Percentiles rank a stretch among this genome's conserved stretches.
These are phyloP conservation scores for Prunus mongolica DNA, from an alignment of 306 rosid genomes.

Conservation along the genomic window DNA sequence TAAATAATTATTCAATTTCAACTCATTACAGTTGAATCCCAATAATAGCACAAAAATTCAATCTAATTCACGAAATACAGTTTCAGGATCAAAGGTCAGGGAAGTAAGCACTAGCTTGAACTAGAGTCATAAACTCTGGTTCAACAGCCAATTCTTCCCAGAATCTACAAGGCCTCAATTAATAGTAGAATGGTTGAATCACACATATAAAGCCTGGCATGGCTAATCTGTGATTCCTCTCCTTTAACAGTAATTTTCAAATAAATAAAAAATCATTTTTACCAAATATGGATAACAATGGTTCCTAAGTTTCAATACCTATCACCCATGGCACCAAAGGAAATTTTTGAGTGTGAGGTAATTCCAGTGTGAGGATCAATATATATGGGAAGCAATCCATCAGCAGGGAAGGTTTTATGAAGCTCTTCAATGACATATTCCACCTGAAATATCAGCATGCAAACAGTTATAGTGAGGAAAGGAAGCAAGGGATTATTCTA, in stretches of 20 bases:
- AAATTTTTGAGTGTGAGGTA: slow-evolving; percentile 45
- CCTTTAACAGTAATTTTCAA: background rate
- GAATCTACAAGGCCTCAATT: no score
- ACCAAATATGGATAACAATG: background rate
- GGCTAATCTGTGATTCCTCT: background rate
- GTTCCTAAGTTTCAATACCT: slow-evolving; percentile 36
- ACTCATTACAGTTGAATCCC: background rate
- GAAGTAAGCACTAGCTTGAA: slow-evolving; percentile 1
- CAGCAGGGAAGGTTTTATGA: slow-evolving; percentile 60
- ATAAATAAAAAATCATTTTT: background rate
- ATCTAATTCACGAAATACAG: background rate
- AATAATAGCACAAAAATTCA: background rate
- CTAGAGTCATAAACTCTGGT: background rate
- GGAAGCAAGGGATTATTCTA: background rate
- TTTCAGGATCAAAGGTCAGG: background rate
- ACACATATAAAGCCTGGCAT: no score
- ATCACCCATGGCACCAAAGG: slow-evolving; percentile 85
- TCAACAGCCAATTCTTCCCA: no score
- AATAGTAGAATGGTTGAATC: no score
- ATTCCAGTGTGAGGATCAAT: slow-evolving; percentile 57
- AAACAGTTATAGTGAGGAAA: background rate
- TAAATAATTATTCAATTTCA: background rate
- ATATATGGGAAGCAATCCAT: slow-evolving; percentile 78
- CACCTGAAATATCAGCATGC: slow-evolving; percentile 41
- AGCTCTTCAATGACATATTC: slow-evolving; percentile 53